phyloP scores from a whole-genome alignment of 73 alveolate genomes.

The Paraurostyla sp. region DNA sequence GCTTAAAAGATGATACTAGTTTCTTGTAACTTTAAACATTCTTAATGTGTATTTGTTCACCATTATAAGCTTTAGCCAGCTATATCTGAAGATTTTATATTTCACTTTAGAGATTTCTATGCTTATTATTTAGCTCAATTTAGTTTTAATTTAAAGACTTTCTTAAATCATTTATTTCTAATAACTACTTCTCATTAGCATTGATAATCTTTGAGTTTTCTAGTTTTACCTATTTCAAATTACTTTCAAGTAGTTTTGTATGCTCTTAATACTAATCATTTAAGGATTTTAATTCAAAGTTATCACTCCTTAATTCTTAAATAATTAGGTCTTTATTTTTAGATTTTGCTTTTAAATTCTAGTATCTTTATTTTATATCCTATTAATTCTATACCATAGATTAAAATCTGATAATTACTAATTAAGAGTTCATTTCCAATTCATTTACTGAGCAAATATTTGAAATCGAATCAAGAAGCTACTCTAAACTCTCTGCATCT shows the following conservation, averaged over 20 bases:
- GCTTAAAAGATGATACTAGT: not conserved
- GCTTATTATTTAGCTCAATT: not conserved
- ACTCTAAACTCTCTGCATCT: too few relatives aligned
- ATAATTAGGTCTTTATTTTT: not conserved
- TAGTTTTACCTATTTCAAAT: not conserved
- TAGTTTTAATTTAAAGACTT: not conserved
- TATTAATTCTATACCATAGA: too few relatives aligned
- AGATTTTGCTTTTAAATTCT: not conserved
- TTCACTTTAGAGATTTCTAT: not conserved
- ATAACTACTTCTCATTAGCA: not conserved
- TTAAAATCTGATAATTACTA: too few relatives aligned
- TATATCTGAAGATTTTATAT: too few relatives aligned
- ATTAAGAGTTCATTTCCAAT: too few relatives aligned
- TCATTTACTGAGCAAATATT: too few relatives aligned
- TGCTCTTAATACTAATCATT: not conserved
- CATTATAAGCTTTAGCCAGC: not conserved
- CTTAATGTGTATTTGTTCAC: not conserved
- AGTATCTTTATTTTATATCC: too few relatives aligned
- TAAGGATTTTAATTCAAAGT: not conserved
- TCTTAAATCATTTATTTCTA: not conserved
- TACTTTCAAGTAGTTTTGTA: too few relatives aligned
- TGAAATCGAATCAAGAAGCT: too few relatives aligned
- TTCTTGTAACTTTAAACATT: not conserved
- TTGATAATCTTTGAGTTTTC: not conserved
- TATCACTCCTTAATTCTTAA: constrained; percentile 2